Evolutionary conservation across 2,329 filamentous ascomycete genomes (phyloP).

Genomic region (Fusarium sp.): DNA sequence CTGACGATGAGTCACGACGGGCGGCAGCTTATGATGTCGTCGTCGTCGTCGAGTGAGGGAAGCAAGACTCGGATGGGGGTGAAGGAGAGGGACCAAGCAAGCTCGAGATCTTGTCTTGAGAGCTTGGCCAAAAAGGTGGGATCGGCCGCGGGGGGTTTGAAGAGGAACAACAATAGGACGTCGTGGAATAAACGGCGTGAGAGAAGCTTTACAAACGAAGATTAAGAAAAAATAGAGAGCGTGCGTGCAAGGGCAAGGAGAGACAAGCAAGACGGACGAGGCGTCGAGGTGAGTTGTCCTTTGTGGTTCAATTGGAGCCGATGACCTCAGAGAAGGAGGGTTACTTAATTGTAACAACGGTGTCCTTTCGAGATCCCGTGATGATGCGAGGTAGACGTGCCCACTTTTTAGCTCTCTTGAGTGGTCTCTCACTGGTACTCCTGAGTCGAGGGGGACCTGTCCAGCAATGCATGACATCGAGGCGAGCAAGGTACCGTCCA

Average conservation of each 20-base stretch:
- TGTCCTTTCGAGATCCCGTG: slow-evolving; percentile 56
- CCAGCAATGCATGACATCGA: background rate
- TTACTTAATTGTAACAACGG: slow-evolving; percentile 47
- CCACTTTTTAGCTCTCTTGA: slow-evolving; percentile 44
- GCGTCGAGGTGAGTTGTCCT: slow-evolving; percentile 41
- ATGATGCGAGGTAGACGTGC: slow-evolving; percentile 43
- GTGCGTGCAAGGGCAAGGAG: slow-evolving; percentile 32
- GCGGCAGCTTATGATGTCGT: slow-evolving; percentile 3
- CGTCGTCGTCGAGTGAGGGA: slow-evolving; percentile 5
- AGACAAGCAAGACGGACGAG: slow-evolving; percentile 32
- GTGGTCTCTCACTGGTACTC: slow-evolving; percentile 5
- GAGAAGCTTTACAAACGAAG: slow-evolving; percentile 29
- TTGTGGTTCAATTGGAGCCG: slow-evolving; percentile 46
- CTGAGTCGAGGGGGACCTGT: background rate
- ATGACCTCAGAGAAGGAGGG: slow-evolving; percentile 47
- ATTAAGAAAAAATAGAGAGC: slow-evolving; percentile 24
- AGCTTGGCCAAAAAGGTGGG: slow-evolving; percentile 13
- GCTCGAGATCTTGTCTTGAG: slow-evolving; percentile 2
- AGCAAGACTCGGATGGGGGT: slow-evolving; percentile 1
- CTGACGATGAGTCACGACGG: slow-evolving; percentile 39
- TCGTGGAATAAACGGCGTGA: slow-evolving; percentile 11
- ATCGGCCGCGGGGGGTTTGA: slow-evolving; percentile 13
- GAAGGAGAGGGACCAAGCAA: slow-evolving; percentile 20
- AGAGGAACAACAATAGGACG: background rate
- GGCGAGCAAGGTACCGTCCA: slow-evolving; percentile 11